Evolutionary conservation across 495 filamentous ascomycete genomes (phyloP), one percentile per base, ranked within the genome.

Genomic region (Entonaema liquescens): DNA sequence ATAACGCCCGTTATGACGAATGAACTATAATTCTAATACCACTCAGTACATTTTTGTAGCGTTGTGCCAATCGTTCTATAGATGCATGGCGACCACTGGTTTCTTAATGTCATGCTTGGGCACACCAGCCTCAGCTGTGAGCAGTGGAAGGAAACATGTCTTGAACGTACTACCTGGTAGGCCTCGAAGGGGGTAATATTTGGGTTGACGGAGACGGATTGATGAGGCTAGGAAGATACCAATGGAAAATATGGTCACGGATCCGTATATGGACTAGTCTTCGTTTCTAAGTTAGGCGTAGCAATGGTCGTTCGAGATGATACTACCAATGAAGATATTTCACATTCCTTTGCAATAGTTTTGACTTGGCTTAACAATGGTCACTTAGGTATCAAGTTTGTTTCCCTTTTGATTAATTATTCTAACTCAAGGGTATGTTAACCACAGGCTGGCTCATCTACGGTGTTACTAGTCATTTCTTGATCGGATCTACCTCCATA

Each of bases 401-500:
- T 17, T 29, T 58, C 11, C 23, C 12, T 15, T 42, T 26, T 36
- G 23, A 54, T 53, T 28, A 36, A 11, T 5, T 35, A 15, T 59
- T 11, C 6, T 44, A 25, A 15, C 26, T 44, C 13, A n/a, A 26
- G 19, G 3, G 2, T 56, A 5, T 33, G 26, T 67, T n/a, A 67
- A 40, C 59, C 68, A 33, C 82, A 70, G 69, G 68, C 73, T 44
- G 78, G 72, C 79, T 84, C 80, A 74, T 85, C 65, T 57, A 72
- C 61, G 66, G 54, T 75, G 8, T 40, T 33, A 35, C 44, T 36
- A 47, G 13, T 17, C 13, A 19, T 25, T 31, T 55, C 57, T 50
- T 60, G 19, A 38, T 35, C 12, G 49, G 60, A 17, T 59, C 65
- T 2, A 73, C 80, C 68, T 17, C 93, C 92, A 78, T 91, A 89